Conservation (phyloP, 1,284 basidiomycete species). For the Trametes hirsuta region DNA sequence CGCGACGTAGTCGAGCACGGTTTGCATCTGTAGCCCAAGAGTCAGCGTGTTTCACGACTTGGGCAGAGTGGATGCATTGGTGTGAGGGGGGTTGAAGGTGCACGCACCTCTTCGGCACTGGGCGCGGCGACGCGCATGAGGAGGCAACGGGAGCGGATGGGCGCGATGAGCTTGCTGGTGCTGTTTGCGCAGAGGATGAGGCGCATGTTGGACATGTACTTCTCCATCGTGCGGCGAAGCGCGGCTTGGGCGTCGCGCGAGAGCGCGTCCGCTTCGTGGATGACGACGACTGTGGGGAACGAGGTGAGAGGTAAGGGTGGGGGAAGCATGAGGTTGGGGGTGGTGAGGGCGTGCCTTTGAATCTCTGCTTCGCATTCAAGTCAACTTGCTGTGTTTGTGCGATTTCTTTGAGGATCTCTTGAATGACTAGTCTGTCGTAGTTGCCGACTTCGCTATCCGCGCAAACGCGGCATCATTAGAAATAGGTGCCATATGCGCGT, state of each 20-base stretch:
- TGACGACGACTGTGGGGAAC: conserved; percentile 85
- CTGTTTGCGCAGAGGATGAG: conserved; percentile 98
- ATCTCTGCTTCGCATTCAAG: conserved; percentile 91
- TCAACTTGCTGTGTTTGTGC: conserved; percentile 99
- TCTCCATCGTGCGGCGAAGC: conserved; percentile 97
- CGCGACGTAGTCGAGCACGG: conserved; percentile 82
- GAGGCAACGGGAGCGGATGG: conserved; percentile 94
- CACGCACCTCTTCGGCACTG: conserved; percentile 69
- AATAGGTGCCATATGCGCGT: not conserved
- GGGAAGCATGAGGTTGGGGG: not conserved
- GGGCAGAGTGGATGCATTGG: not conserved
- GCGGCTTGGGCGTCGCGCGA: conserved; percentile 97
- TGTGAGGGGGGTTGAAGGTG: not conserved
- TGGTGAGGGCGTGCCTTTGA: conserved; percentile 78
- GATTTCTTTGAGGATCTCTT: conserved; percentile 97
- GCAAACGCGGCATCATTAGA: not conserved
- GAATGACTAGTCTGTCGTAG: conserved; percentile 95
- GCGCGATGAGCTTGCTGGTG: conserved; percentile 95
- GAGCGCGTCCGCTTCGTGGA: conserved; percentile 96
- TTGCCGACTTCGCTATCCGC: conserved; percentile 87
- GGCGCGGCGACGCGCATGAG: conserved; percentile 94
- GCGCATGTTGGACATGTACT: conserved; percentile 98
- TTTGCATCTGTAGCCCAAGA: conserved; percentile 64
- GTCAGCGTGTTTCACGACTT: not conserved
- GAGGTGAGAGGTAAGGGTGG: not conserved